Conservation (phyloP, 768 basidiomycete genomes). For the Naganishia antarctica region DNA sequence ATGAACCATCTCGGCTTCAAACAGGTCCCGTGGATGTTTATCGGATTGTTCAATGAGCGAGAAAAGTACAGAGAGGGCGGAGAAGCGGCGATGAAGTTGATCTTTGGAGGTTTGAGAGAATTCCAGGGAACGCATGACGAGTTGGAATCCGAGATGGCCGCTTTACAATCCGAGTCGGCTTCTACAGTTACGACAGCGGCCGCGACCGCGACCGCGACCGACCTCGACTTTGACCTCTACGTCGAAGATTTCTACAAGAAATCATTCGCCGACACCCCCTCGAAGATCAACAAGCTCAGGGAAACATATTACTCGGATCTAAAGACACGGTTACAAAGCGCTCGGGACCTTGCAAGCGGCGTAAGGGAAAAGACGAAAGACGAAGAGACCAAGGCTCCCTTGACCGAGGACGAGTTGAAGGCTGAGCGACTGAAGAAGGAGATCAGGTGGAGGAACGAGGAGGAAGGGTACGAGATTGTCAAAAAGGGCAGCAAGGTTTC, state of each 20-base stretch:
- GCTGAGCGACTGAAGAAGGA: constrained; percentile 87
- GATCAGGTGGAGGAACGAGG: constrained; percentile 71
- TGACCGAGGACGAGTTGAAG: constrained; percentile 80
- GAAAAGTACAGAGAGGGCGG: constrained; percentile 72
- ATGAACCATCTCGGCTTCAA: constrained; percentile 64
- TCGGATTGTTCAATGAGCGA: constrained; percentile 87
- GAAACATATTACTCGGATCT: constrained; percentile 69
- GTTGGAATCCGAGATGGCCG: constrained; percentile 9
- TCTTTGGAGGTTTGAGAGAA: constrained; percentile 62
- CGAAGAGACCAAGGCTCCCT: constrained; percentile 66
- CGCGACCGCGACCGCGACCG: constrained; percentile 50
- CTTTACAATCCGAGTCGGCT: not conserved
- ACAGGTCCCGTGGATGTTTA: constrained; percentile 79
- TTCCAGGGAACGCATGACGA: constrained; percentile 47
- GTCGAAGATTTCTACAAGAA: constrained; percentile 65
- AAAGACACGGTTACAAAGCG: constrained; percentile 61
- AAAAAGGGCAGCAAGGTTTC: constrained; percentile 60
- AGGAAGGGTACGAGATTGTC: constrained; percentile 73
- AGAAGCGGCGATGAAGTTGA: constrained; percentile 71
- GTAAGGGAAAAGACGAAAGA: constrained; percentile 79
- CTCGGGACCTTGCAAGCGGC: constrained; percentile 69
- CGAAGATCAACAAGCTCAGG: constrained; percentile 63
- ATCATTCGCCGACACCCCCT: constrained; percentile 37
- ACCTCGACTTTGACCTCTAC: constrained; percentile 68
- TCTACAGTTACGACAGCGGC: no score